These are phyloP conservation scores for Turnera subulata DNA, from an alignment of 345 rosid species.

Conservation along the genomic window DNA sequence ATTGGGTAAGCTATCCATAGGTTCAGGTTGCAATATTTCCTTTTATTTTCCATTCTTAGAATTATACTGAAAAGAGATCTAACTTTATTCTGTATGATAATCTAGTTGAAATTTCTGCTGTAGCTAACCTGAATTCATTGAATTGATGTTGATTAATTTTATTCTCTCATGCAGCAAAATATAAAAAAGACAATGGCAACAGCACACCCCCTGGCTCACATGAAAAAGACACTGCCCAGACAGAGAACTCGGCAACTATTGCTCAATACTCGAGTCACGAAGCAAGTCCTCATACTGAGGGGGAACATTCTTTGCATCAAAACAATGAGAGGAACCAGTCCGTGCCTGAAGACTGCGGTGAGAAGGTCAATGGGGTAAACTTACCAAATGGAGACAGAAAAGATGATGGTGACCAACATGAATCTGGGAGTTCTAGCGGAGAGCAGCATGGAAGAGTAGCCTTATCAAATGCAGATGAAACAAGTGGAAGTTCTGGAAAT, in stretches of 20 bases:
- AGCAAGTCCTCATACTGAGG: conserved; percentile 18
- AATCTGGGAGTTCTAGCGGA: conserved; percentile 7
- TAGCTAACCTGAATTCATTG: too few relatives aligned
- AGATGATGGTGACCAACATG: conserved; percentile 19
- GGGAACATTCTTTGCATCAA: conserved; percentile 26
- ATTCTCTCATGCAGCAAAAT: conserved; percentile 50
- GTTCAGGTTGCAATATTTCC: not conserved
- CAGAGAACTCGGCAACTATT: conserved; percentile 15
- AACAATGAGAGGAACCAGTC: conserved; percentile 15
- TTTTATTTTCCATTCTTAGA: not conserved
- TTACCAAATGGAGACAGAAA: conserved; percentile 20
- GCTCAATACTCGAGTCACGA: conserved; percentile 33
- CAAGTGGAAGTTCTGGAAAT: not conserved
- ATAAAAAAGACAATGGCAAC: conserved; percentile 25
- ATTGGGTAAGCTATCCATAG: not conserved
- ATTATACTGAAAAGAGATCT: too few relatives aligned
- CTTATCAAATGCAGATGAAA: not conserved
- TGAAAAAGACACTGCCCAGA: conserved; percentile 26
- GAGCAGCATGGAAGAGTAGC: conserved; percentile 13
- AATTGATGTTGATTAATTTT: conserved; percentile 6
- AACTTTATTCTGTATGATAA: not conserved
- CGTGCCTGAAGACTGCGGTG: conserved; percentile 18
- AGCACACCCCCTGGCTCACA: conserved; percentile 21
- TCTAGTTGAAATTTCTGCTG: not conserved
- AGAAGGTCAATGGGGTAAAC: conserved; percentile 19